Evolutionary conservation across 2,329 filamentous ascomycete genomes (phyloP), one percentile per base, ranked within the genome.

Genomic region (Apiospora arundinis): DNA sequence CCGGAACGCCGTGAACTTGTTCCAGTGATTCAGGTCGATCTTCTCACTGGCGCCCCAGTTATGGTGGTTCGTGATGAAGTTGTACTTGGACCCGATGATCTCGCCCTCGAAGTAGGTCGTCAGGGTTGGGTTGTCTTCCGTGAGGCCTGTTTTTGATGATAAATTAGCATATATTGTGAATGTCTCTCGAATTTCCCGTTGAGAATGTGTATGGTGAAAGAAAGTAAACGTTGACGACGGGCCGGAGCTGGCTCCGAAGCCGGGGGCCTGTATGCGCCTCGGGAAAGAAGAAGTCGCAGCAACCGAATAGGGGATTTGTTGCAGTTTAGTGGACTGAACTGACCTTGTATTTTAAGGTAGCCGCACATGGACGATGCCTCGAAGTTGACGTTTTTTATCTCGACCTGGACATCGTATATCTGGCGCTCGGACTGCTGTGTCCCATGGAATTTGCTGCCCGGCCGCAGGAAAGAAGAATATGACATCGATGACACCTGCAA

Each of bases 31-130:
- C 76, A 97, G 86, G 81, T 99, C 96, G 69, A 94, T 94, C 83
- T 96, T 97, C 77, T 96, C 92, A 71, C 89, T 95, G 66, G 95
- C 95, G 69, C 95, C 96, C 96, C 96, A 99, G 77, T 91, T 90
- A 71, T 93, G 90, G 81, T 98, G 94, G 74, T 93, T 90, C 48
- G 96, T 99, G 74, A 92, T 89, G 84, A 99, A 99, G n/a, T 91
- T 92, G 83, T 98, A 95, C 80, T 97, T 97, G 71, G 91, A 92
- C 67, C 96, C 96, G 75, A 99, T 98, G 70, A 99, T 97, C 83
- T 99, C 96, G 81, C 95, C 95, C 83, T 98, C 95, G 78, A 99
- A 99, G 81, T 97, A 99, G 1, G 96, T 99, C 11, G 95, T 98
- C 68, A 99, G 86, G n/a, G 95, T 98, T 16, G 95, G 95, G 80